A percentile compares a stretch with the other conserved stretches of the same genome.
Evolutionary conservation across 805 yeast species (phyloP).

Genomic region (Clavispora asparagi): DNA sequence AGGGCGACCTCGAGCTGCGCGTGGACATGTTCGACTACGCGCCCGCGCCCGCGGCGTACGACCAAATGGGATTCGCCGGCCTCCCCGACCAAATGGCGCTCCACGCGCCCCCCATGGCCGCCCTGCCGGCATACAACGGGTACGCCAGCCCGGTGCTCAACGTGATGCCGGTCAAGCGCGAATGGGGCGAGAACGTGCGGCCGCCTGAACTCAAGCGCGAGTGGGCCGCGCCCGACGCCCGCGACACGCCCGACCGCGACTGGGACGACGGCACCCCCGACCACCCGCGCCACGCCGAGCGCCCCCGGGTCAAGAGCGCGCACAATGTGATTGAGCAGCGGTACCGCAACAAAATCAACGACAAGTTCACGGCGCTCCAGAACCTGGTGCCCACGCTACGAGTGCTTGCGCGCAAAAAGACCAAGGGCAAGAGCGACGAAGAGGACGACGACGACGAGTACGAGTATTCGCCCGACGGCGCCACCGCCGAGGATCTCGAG

Average conservation of each 20-base stretch:
- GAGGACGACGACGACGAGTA: slow-evolving; percentile 7
- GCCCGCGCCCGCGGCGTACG: not conserved
- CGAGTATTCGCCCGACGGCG: slow-evolving; percentile 1
- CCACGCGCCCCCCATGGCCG: not conserved
- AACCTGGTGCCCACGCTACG: slow-evolving; percentile 36
- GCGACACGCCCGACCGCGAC: not conserved
- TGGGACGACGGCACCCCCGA: not conserved
- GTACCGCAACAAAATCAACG: slow-evolving; percentile 39
- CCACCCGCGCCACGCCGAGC: not conserved
- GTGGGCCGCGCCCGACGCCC: not conserved
- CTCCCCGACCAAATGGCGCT: not conserved
- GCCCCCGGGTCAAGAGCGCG: slow-evolving; percentile 26
- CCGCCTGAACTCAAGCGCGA: not conserved
- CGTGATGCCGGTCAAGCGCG: not conserved
- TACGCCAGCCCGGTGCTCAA: not conserved
- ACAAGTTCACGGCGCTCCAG: slow-evolving; percentile 35
- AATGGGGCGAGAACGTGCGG: not conserved
- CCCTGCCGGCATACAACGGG: not conserved
- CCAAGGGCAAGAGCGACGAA: not conserved
- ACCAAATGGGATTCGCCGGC: not conserved
- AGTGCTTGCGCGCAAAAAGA: slow-evolving; percentile 22
- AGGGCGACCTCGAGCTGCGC: not conserved
- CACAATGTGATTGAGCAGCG: slow-evolving; percentile 41
- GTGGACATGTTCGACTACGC: not conserved
- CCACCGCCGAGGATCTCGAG: slow-evolving; percentile 43